Evolutionary conservation across 495 filamentous ascomycete species (phyloP).

Genomic region (Penicillium dipodomyicola): DNA sequence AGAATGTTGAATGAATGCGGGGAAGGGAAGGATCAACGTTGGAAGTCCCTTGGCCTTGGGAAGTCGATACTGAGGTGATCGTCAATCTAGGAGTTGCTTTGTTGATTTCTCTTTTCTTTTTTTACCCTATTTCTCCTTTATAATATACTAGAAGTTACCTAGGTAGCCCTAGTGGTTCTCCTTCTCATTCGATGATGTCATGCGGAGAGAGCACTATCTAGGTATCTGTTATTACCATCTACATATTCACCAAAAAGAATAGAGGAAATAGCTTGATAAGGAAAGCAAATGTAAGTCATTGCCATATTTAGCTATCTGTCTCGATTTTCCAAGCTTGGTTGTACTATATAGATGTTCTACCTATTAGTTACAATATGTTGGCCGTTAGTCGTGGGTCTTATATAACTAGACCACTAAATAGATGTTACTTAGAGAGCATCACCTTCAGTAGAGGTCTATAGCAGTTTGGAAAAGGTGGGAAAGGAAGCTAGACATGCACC

Average conservation of each 20-base stretch:
- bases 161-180: neutral
- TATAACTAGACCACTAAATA: neutral
- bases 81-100: neutral
- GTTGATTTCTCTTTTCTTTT: neutral
- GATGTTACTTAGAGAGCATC: neutral
- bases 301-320: neutral
- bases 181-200: constrained; percentile 25
- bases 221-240: too few relatives aligned
- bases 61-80: neutral
- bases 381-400: neutral
- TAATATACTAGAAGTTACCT: neutral
- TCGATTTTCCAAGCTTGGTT: neutral
- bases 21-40: constrained; percentile 4
- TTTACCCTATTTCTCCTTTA: neutral
- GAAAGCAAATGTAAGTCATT: neutral
- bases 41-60: neutral
- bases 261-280: neutral
- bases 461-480: neutral
- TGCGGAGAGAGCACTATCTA: constrained; percentile 21
- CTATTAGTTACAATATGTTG: neutral
- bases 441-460: neutral
- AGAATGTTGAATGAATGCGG: constrained; percentile 5
- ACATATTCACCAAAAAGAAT: neutral
- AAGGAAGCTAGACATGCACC: neutral
- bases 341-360: neutral